These are phyloP conservation scores for Populus tremula DNA, from an alignment of 345 rosid species.

Conservation along the genomic window DNA sequence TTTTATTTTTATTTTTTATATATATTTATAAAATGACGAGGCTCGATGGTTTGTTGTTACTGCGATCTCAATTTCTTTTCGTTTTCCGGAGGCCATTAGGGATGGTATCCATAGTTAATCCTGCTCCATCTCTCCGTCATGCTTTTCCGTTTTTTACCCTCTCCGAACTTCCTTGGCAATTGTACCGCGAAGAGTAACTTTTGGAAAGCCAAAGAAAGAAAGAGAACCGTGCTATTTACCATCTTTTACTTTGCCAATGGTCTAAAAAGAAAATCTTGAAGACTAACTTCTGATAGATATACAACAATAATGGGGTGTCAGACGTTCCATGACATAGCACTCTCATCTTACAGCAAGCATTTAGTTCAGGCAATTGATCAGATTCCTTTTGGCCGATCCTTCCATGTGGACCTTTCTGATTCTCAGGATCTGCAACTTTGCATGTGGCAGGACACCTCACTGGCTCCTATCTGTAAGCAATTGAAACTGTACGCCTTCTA, in stretches of 20 bases:
- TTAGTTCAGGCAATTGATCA: conserved; percentile 20
- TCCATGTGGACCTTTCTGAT: conserved; percentile 36
- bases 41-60: not conserved
- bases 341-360: not conserved
- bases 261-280: not conserved
- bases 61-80: not conserved
- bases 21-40: not conserved
- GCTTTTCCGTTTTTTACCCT: not conserved
- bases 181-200: not conserved
- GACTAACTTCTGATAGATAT: not conserved
- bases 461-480: conserved; percentile 11
- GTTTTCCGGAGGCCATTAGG: not conserved
- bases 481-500: conserved; percentile 4
- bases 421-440: conserved; percentile 32
- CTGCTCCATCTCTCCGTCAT: no score
- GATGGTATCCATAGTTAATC: not conserved
- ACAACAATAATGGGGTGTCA: not conserved
- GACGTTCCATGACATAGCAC: not conserved
- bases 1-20: no score
- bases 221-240: not conserved
- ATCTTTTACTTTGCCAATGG: not conserved
- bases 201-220: not conserved
- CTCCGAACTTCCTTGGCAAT: not conserved
- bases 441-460: conserved; percentile 41
- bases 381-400: conserved; percentile 15